Base-by-base conservation (phyloP, 257 asterid genomes). In the Mitragyna speciosa region DNA sequence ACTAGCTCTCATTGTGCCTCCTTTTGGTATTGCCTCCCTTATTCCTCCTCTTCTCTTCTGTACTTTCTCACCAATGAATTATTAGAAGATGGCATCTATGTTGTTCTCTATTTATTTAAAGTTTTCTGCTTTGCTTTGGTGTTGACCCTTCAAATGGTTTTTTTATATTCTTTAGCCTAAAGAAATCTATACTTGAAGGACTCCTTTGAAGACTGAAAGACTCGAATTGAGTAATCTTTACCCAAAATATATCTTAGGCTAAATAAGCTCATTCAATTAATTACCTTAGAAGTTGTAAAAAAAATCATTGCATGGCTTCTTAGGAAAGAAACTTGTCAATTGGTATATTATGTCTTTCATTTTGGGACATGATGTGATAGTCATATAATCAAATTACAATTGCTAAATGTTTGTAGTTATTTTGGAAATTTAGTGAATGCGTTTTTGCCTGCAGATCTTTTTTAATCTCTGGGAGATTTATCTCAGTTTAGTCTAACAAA, bases 1-100 rank as follows among this genome's bases (percentile, higher is more conserved):
- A 75, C 69, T 79, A 73, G 79, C 84, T 82, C 79, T 86, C 98
- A 93, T 92, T 86, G 84, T 83, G 79, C 79, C 82, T 78, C 71
- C 83, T 78, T 76, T 81, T 80, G 73, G 30, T 31, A 41, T 61
- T 67, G 66, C 76, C 49, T 70, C 80, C 41, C 1, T 63, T 30
- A 3, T 64, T 12, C 28, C 48, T 56, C 77, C 79, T 20, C 28
- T 45, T 41, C 56, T 70, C 49, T 61, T 83, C 59, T 61, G 28
- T 48, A 61, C 76, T 74, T 31, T 24, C 20, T 5, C n/a, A 52
- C 79, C 71, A 81, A 33, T 79, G 76, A 76, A 76, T 63, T 71
- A 61, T 54, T 76, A 83, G 74, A 84, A 61, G 33, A 26, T 65
- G 36, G 41, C 36, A 61, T 39, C 70, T 45, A 69, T 75, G 22